phyloP scores from a whole-genome alignment of 805 yeast species.

The Pichia gijzeniarum region DNA sequence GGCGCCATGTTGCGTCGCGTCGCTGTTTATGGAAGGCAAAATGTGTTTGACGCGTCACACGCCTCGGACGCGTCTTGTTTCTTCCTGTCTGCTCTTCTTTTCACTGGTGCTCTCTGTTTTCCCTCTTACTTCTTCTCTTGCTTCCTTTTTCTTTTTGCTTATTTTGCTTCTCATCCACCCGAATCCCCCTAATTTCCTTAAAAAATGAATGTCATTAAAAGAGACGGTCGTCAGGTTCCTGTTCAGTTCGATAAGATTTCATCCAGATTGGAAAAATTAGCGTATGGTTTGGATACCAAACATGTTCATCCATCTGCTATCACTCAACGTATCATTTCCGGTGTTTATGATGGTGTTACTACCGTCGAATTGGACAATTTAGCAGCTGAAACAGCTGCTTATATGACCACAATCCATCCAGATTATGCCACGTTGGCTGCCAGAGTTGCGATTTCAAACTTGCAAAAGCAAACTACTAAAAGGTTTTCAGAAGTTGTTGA shows the following conservation, averaged over 20 bases:
- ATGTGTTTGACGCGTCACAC: too few species aligned
- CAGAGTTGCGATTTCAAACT: constrained; percentile 87
- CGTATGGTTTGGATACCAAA: constrained; percentile 86
- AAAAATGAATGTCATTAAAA: constrained; percentile 73
- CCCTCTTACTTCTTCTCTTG: not conserved
- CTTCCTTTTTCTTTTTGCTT: not conserved
- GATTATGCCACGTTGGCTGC: constrained; percentile 95
- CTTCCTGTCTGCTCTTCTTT: too few species aligned
- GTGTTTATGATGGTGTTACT: constrained; percentile 96
- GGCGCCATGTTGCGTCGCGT: too few species aligned
- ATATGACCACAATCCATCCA: constrained; percentile 97
- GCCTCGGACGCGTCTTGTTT: too few species aligned
- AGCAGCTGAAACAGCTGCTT: constrained; percentile 95
- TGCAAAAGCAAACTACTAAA: constrained; percentile 91
- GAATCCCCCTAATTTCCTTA: constrained; percentile 1
- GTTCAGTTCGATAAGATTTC: constrained; percentile 96
- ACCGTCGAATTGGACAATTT: constrained; percentile 78
- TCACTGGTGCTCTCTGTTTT: too few species aligned
- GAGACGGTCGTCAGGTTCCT: constrained; percentile 93
- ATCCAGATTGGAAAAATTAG: constrained; percentile 86
- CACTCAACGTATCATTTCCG: constrained; percentile 91
- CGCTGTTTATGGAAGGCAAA: too few species aligned
- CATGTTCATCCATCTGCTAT: constrained; percentile 95
- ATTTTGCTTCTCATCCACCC: not conserved
- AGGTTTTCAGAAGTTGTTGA: constrained; percentile 72